Percentiles rank a stretch among this genome's conserved stretches.
phyloP scores from a whole-genome alignment of 2,329 filamentous ascomycete genomes.

The Penicillium freii region DNA sequence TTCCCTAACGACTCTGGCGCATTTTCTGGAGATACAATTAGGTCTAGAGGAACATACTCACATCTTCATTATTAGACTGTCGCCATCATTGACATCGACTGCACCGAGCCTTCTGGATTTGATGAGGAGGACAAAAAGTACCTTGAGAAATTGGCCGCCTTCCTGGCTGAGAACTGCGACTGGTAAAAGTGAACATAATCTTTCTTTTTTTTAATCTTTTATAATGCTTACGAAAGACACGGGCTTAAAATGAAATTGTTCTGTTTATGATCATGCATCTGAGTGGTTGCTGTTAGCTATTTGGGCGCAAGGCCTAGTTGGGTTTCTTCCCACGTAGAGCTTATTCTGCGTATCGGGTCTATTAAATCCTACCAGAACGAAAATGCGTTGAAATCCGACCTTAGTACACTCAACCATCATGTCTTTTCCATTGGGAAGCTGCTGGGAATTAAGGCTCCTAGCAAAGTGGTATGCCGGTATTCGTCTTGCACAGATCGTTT shows the following conservation, averaged over 20 bases:
- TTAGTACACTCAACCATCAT: too few species aligned
- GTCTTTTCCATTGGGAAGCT: too few species aligned
- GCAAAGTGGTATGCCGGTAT: too few species aligned
- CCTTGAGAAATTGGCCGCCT: slow-evolving; percentile 42
- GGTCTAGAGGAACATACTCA: neutral
- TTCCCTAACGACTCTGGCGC: neutral
- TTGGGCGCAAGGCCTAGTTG: neutral
- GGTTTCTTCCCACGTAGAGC: neutral
- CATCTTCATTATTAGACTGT: slow-evolving; percentile 37
- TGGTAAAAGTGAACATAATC: slow-evolving; percentile 28
- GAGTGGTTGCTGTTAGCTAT: neutral
- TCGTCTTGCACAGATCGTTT: too few species aligned
- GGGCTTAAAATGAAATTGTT: neutral
- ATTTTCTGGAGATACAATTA: neutral
- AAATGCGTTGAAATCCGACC: too few species aligned
- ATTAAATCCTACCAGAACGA: too few species aligned
- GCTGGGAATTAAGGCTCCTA: too few species aligned
- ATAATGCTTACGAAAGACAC: slow-evolving; percentile 1
- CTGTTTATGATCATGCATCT: neutral
- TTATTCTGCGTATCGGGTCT: neutral
- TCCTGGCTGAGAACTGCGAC: slow-evolving; percentile 45
- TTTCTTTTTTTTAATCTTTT: neutral
- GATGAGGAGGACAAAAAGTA: slow-evolving; percentile 46
- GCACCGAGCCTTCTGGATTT: slow-evolving; percentile 44
- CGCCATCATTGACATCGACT: slow-evolving; percentile 51